These are phyloP conservation scores for Annulohypoxylon maeteangense DNA, from an alignment of 495 filamentous ascomycete species.

Conservation along the genomic window DNA sequence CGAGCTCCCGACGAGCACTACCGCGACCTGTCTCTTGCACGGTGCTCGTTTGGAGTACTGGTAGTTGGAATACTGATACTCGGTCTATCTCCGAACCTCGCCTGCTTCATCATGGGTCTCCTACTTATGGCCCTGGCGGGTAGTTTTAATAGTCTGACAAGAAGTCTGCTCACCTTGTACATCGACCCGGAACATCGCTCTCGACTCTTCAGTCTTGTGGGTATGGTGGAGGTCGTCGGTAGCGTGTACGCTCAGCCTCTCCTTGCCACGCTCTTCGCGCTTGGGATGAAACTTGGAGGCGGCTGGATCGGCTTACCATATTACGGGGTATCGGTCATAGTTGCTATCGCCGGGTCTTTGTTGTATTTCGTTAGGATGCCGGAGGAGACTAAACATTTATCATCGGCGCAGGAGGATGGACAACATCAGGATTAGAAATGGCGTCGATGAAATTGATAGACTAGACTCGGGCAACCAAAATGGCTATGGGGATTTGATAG, in stretches of 20 bases:
- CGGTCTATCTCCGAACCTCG: slow-evolving; percentile 40
- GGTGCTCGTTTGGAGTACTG: slow-evolving; percentile 59
- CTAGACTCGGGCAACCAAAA: not conserved
- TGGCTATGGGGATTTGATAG: not conserved
- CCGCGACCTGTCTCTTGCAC: slow-evolving; percentile 66
- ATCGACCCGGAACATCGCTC: slow-evolving; percentile 66
- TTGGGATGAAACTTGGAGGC: slow-evolving; percentile 45
- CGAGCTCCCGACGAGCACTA: slow-evolving; percentile 39
- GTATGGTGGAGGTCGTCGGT: slow-evolving; percentile 65
- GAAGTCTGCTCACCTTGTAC: slow-evolving; percentile 64
- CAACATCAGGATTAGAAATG: not conserved
- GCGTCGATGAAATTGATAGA: not conserved
- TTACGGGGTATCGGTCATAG: slow-evolving; percentile 39
- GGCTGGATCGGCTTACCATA: slow-evolving; percentile 52
- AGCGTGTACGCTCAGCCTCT: slow-evolving; percentile 62
- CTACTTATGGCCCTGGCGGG: slow-evolving; percentile 47
- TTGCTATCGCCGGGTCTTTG: slow-evolving; percentile 24
- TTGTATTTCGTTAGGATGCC: slow-evolving; percentile 45
- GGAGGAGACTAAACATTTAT: slow-evolving; percentile 4
- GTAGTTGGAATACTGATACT: slow-evolving; percentile 57
- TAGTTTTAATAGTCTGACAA: slow-evolving; percentile 45
- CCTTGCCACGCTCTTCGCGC: slow-evolving; percentile 44
- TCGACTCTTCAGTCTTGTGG: slow-evolving; percentile 66
- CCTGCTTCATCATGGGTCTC: slow-evolving; percentile 45
- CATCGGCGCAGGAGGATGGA: slow-evolving; percentile 3